Evolutionary conservation across 208 protist species (phyloP).

Genomic region (Trypanosoma platydactyli): DNA sequence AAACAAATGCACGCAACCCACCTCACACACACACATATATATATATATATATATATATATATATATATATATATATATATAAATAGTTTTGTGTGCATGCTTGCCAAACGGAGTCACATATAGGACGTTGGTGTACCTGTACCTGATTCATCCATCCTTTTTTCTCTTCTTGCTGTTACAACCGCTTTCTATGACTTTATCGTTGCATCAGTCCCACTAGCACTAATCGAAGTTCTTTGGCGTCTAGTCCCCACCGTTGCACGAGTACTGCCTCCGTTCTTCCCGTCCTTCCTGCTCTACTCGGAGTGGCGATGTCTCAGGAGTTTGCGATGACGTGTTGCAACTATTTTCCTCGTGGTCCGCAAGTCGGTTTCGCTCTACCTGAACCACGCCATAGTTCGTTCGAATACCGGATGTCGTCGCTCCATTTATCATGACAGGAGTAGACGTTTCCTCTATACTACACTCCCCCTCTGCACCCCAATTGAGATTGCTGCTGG

Average conservation of each 20-base stretch:
- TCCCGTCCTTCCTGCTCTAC: no score
- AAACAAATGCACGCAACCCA: no score
- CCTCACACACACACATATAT: no score
- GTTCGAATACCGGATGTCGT: slow-evolving; percentile 34
- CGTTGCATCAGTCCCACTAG: background rate
- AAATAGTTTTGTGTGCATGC: no score
- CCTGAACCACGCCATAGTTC: slow-evolving; percentile 58
- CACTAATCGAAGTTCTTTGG: background rate
- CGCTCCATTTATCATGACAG: background rate
- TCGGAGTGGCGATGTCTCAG: no score
- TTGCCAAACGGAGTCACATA: no score
- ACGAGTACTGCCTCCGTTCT: no score
- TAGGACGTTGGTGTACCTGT: background rate
- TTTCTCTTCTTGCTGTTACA: background rate
- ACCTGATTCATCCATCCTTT: background rate
- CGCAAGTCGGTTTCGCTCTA: slow-evolving; percentile 48
- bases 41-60: no score
- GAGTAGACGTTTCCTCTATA: background rate
- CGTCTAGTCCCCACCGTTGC: no score
- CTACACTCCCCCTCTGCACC: background rate
- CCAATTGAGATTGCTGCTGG: background rate
- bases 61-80: no score
- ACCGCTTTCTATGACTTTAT: background rate
- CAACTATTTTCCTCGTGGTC: slow-evolving; percentile 21
- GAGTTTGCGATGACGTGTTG: no score